Conservation (phyloP, 148 eudicot genomes). For the Camellia lanceoleosa region DNA sequence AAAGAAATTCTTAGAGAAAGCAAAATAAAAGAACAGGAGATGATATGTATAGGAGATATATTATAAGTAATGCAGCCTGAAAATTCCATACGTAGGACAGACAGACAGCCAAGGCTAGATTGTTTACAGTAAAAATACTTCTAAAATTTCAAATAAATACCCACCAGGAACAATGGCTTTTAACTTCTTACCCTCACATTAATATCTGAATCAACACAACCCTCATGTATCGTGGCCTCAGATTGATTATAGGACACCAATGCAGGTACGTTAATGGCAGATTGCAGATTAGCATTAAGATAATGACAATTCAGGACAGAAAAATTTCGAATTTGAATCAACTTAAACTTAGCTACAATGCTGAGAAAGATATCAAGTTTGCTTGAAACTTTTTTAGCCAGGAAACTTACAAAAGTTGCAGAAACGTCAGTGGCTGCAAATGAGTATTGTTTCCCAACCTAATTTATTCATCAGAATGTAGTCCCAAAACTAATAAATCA, state of each 20-base stretch:
- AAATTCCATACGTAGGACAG: background rate
- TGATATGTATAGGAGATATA: background rate
- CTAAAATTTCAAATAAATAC: background rate
- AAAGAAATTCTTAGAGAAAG: conserved; percentile 11
- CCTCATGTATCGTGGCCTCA: background rate
- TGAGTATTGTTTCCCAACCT: background rate
- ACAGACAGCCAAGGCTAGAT: background rate
- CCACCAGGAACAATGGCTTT: background rate
- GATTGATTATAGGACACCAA: background rate
- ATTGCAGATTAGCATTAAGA: background rate
- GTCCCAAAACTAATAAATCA: too few relatives aligned
- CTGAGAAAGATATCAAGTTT: background rate
- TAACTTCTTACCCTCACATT: background rate
- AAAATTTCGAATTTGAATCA: background rate
- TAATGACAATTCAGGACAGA: background rate
- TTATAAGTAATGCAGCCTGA: background rate
- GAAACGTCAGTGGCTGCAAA: background rate
- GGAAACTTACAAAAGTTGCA: background rate
- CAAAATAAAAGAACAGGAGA: background rate
- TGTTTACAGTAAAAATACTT: background rate
- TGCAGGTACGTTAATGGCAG: background rate
- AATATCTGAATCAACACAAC: background rate
- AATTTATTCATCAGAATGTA: too few relatives aligned
- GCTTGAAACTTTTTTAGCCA: background rate
- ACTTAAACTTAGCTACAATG: background rate